Percentiles rank a stretch among this genome's conserved stretches.
phyloP scores from a whole-genome alignment of 2,329 filamentous ascomycete genomes.

The Botryotinia narcissicola region DNA sequence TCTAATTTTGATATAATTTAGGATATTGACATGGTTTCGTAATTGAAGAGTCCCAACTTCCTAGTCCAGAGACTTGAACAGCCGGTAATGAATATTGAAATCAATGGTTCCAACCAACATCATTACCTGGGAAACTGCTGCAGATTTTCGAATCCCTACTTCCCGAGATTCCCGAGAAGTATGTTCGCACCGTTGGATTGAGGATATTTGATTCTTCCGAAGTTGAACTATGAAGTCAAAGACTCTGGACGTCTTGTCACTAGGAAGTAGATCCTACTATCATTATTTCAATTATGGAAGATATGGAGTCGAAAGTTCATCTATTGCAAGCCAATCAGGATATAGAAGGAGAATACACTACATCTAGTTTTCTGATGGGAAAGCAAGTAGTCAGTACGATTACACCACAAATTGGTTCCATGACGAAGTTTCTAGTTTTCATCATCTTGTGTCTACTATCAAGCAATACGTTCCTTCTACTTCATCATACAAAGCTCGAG shows the following conservation, averaged over 20 bases:
- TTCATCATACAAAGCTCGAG: background rate
- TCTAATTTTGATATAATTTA: no score
- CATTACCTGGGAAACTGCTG: no score
- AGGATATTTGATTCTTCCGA: no score
- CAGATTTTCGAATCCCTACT: no score
- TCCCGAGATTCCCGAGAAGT: no score
- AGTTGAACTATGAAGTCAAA: background rate
- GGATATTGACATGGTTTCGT: no score
- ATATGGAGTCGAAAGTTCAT: background rate
- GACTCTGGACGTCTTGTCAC: background rate
- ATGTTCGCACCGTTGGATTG: no score
- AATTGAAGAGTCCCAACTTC: no score
- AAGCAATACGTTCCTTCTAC: background rate
- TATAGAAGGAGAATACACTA: background rate
- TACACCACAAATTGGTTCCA: background rate
- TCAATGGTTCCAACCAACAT: no score
- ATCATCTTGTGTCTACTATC: background rate
- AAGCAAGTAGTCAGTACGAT: background rate
- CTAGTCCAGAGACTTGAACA: no score
- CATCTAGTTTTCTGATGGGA: background rate
- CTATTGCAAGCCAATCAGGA: background rate
- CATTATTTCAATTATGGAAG: background rate
- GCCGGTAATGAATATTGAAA: no score
- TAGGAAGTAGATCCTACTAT: background rate
- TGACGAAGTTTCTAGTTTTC: background rate